Evolutionary conservation across 768 basidiomycete species (phyloP).

Genomic region (Suillus ampliporus): DNA sequence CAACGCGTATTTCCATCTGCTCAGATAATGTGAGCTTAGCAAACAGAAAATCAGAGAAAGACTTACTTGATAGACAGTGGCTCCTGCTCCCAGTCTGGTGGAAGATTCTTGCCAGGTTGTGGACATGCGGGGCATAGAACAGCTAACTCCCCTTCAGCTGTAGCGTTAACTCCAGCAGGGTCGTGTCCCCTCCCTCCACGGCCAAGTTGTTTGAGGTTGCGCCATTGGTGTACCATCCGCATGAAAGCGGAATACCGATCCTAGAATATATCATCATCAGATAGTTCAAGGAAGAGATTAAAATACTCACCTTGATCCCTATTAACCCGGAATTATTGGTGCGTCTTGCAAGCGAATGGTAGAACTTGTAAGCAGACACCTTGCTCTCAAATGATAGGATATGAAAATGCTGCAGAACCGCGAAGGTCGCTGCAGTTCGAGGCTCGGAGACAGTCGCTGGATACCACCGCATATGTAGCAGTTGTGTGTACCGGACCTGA

Average conservation of each 20-base stretch:
- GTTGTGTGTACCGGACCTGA: conserved; percentile 13
- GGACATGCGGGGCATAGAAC: conserved; percentile 22
- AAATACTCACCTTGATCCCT: conserved; percentile 15
- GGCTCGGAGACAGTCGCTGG: conserved; percentile 23
- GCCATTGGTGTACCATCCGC: conserved; percentile 17
- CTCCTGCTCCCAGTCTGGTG: conserved; percentile 5
- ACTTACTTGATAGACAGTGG: not conserved
- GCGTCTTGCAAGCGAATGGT: conserved; percentile 25
- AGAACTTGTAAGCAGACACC: conserved; percentile 35
- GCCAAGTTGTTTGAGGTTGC: conserved; percentile 18
- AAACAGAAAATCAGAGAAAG: not conserved
- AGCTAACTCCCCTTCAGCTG: conserved; percentile 11
- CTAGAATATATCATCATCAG: conserved; percentile 7
- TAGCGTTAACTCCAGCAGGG: not conserved
- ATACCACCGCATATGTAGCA: conserved; percentile 16
- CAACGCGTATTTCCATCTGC: conserved; percentile 33
- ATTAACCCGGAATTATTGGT: conserved; percentile 38
- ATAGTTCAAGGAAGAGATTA: not conserved
- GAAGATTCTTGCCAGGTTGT: conserved; percentile 16
- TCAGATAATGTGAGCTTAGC: not conserved
- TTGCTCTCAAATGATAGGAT: conserved; percentile 35
- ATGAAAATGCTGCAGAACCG: conserved; percentile 30
- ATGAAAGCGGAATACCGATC: conserved; percentile 22
- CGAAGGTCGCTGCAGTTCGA: conserved; percentile 34
- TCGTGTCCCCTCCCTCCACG: conserved; percentile 18